Conservation (phyloP, 441 rosid genomes). For the Monsonia emarginata region DNA sequence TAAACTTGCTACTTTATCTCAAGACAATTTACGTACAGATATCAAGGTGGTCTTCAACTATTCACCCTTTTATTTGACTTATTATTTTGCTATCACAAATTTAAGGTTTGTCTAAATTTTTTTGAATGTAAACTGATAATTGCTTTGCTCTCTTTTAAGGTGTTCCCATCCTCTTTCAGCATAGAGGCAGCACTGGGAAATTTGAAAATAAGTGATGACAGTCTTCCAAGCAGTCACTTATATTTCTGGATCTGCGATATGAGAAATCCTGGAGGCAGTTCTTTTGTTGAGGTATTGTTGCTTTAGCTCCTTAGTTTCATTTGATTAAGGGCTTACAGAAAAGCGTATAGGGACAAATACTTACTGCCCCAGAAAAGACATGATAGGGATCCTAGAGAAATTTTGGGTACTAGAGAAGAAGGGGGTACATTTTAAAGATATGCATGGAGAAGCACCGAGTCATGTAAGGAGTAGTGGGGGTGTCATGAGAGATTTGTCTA, state of each 20-base stretch:
- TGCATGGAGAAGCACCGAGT: too few relatives aligned
- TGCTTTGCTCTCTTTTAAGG: constrained; percentile 35
- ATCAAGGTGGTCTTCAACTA: constrained; percentile 55
- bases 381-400: too few relatives aligned
- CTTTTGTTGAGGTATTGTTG: constrained; percentile 80
- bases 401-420: too few relatives aligned
- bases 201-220: constrained; percentile 87
- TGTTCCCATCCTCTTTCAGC: constrained; percentile 90
- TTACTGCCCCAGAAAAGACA: too few relatives aligned
- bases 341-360: too few relatives aligned
- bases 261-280: constrained; percentile 96
- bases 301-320: constrained; percentile 15
- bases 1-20: constrained; percentile 77
- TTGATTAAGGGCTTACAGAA: too few relatives aligned
- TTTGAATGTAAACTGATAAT: constrained; percentile 11
- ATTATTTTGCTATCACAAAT: neutral
- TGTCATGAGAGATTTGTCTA: too few relatives aligned
- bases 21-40: constrained; percentile 79
- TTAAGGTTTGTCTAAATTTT: constrained; percentile 7
- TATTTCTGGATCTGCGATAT: constrained; percentile 97
- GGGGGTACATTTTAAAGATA: too few relatives aligned
- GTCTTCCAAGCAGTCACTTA: constrained; percentile 73
- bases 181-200: constrained; percentile 87
- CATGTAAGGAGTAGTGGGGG: too few relatives aligned
- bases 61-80: constrained; percentile 9